A percentile compares a stretch with the other conserved stretches of the same genome.
These are phyloP conservation scores for Termitomyces sp. DNA, from an alignment of 768 basidiomycete species.

Conservation along the genomic window DNA sequence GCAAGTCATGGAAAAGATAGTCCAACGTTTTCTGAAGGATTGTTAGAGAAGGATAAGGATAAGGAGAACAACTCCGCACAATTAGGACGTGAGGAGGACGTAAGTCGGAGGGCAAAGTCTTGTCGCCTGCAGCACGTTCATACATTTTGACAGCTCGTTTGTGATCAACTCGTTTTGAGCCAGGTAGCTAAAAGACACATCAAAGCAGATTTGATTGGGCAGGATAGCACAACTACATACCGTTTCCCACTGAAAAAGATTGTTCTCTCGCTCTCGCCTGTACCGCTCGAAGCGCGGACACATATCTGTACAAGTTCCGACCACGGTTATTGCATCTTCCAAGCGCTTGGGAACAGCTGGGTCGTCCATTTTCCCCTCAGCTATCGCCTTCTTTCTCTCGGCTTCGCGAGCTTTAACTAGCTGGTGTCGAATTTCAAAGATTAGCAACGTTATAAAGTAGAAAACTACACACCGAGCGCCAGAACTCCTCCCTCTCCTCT, in stretches of 20 bases:
- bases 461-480: constrained; percentile 56
- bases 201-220: constrained; percentile 31
- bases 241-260: constrained; percentile 81
- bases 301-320: constrained; percentile 91
- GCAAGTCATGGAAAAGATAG: constrained; percentile 85
- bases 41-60: constrained; percentile 1
- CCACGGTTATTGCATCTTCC: constrained; percentile 88
- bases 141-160: constrained; percentile 90
- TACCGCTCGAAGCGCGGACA: constrained; percentile 93
- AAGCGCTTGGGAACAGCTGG: constrained; percentile 74
- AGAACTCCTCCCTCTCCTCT: constrained; percentile 67
- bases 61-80: constrained; percentile 30
- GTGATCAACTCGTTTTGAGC: constrained; percentile 84
- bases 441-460: constrained; percentile 10
- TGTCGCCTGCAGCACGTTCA: constrained; percentile 91
- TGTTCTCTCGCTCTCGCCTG: constrained; percentile 83
- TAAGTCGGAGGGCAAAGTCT: constrained; percentile 86
- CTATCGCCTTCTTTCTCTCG: constrained; percentile 70
- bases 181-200: constrained; percentile 57
- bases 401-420: constrained; percentile 68
- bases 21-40: constrained; percentile 70
- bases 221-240: constrained; percentile 48
- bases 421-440: constrained; percentile 30
- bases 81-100: constrained; percentile 82
- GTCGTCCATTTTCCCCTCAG: constrained; percentile 85